Conservation (phyloP, 2,329 filamentous ascomycete genomes). For the Bimuria novae-zelandiae region DNA sequence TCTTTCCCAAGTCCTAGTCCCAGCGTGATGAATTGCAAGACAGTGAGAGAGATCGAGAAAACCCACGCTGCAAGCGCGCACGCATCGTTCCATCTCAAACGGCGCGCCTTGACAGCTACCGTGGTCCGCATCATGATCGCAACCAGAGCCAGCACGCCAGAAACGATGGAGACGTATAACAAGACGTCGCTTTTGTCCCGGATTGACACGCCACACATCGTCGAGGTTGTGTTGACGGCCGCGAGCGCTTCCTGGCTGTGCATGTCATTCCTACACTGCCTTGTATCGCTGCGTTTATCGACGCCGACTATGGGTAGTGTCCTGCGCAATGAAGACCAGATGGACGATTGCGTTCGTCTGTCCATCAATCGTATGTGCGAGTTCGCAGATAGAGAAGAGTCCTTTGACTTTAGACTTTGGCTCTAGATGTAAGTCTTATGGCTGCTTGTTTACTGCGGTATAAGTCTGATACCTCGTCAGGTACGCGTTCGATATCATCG, state of each 20-base stretch:
- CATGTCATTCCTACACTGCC: constrained; percentile 17
- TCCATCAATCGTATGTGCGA: constrained; percentile 21
- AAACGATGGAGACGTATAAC: constrained; percentile 23
- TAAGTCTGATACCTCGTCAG: constrained; percentile 1
- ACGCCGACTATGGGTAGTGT: constrained; percentile 18
- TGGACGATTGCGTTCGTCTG: constrained; percentile 16
- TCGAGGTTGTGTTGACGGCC: constrained; percentile 45
- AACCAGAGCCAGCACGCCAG: constrained; percentile 32
- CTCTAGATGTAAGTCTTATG: constrained; percentile 37
- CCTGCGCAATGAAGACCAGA: constrained; percentile 20
- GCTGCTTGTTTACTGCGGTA: background rate
- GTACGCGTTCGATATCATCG: constrained; percentile 29
- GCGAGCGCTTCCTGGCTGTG: constrained; percentile 22
- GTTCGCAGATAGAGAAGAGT: constrained; percentile 15
- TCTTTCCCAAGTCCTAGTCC: constrained; percentile 53
- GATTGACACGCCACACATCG: constrained; percentile 41
- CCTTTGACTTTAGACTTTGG: constrained; percentile 24
- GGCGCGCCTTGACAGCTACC: constrained; percentile 8
- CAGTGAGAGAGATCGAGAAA: constrained; percentile 14
- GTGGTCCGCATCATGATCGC: constrained; percentile 34
- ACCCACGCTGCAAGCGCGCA: constrained; percentile 15
- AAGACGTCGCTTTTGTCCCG: constrained; percentile 40
- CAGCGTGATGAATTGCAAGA: constrained; percentile 12
- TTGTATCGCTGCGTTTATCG: constrained; percentile 15
- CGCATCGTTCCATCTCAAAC: constrained; percentile 16